These are phyloP conservation scores for Ogataea philodendri DNA, from an alignment of 805 yeast species.

Conservation along the genomic window DNA sequence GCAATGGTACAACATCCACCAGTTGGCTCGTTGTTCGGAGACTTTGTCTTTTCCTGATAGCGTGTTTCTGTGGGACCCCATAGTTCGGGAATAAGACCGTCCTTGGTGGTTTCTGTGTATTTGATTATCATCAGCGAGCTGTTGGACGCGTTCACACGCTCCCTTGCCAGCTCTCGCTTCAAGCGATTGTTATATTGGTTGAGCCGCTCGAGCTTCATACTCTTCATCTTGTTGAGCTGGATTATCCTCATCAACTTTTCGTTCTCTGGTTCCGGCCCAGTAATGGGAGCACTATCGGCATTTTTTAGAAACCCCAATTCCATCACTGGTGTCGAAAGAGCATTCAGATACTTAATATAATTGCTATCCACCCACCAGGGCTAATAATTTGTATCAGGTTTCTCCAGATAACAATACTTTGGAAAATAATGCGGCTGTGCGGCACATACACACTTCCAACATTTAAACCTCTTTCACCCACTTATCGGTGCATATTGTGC, in stretches of 20 bases:
- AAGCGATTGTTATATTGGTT: conserved; percentile 55
- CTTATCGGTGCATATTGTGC: too few relatives aligned
- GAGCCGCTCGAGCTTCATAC: conserved; percentile 59
- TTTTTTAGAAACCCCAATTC: background rate
- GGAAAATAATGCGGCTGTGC: conserved; percentile 2
- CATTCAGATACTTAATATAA: conserved; percentile 3
- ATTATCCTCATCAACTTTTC: conserved; percentile 28
- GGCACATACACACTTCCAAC: too few relatives aligned
- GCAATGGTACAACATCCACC: conserved; percentile 31
- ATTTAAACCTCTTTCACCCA: too few relatives aligned
- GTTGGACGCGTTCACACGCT: conserved; percentile 63
- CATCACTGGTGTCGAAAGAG: conserved; percentile 1
- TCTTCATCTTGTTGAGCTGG: conserved; percentile 43
- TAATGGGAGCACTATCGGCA: background rate
- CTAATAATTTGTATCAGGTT: conserved; percentile 9
- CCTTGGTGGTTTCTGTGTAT: conserved; percentile 43
- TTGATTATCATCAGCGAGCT: conserved; percentile 50
- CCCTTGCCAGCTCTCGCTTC: conserved; percentile 48
- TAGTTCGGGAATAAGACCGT: conserved; percentile 44
- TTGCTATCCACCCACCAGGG: background rate
- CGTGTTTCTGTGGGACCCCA: conserved; percentile 42
- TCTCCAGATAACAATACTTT: conserved; percentile 3
- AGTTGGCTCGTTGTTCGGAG: conserved; percentile 4
- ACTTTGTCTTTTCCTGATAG: conserved; percentile 28
- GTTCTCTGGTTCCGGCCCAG: conserved; percentile 21